These are phyloP conservation scores for Talaromyces rugulosus DNA, from an alignment of 2,329 filamentous ascomycete genomes.

Conservation along the genomic window DNA sequence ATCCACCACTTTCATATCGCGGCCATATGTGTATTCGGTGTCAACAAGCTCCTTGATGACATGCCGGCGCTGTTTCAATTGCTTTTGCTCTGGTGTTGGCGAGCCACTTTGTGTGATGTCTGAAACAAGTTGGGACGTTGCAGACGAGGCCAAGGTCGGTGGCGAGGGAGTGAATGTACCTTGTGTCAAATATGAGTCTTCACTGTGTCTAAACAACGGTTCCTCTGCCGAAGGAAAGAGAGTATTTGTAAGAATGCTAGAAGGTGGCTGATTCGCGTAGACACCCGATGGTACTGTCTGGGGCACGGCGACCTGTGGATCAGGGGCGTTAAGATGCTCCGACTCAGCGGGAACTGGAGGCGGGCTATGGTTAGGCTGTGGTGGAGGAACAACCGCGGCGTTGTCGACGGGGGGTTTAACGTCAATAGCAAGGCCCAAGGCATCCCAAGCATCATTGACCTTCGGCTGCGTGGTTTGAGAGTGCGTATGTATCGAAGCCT, in stretches of 20 bases:
- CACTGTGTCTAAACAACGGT: conserved; percentile 30
- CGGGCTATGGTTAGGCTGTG: conserved; percentile 42
- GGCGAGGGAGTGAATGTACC: conserved; percentile 26
- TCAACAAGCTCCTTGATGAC: conserved; percentile 89
- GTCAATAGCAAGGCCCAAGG: conserved; percentile 44
- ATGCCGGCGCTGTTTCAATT: conserved; percentile 75
- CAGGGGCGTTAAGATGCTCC: conserved; percentile 10
- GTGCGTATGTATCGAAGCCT: conserved; percentile 23
- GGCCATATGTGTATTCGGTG: conserved; percentile 84
- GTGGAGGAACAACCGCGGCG: conserved; percentile 28
- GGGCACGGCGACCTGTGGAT: conserved; percentile 2
- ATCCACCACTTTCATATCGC: conserved; percentile 95
- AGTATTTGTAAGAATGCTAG: conserved; percentile 15
- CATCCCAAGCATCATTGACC: conserved; percentile 26
- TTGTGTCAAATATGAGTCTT: conserved; percentile 33
- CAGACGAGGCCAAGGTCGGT: conserved; percentile 31
- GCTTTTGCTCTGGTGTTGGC: conserved; percentile 40
- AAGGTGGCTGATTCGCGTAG: conserved; percentile 16
- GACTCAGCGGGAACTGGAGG: conserved; percentile 32
- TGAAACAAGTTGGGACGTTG: conserved; percentile 29
- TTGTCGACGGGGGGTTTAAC: conserved; percentile 27
- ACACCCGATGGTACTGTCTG: conserved; percentile 14
- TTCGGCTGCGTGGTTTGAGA: conserved; percentile 14
- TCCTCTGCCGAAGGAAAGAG: conserved; percentile 19
- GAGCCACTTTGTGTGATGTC: conserved; percentile 20